phyloP scores from a whole-genome alignment of 23 red algal genomes.

The Gracilaria domingensis region DNA sequence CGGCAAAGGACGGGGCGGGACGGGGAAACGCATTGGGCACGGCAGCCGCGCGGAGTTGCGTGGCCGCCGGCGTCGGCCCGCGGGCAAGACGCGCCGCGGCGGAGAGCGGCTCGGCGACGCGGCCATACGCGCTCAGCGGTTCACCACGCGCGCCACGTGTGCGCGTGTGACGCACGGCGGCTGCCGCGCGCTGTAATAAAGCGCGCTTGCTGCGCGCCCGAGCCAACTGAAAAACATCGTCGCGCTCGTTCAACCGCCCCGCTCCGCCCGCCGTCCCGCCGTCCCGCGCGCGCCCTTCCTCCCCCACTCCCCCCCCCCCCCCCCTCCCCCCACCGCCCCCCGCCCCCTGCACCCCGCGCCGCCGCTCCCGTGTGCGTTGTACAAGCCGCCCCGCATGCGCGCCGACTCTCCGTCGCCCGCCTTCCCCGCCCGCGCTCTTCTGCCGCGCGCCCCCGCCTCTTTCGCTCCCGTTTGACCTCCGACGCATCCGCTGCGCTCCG shows the following conservation, averaged over 20 bases:
- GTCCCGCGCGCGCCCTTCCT: background rate
- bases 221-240: constrained; percentile 11
- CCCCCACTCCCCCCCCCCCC: background rate
- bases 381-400: background rate
- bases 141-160: constrained; percentile 15
- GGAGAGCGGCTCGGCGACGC: background rate
- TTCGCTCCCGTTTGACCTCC: background rate
- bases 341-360: background rate
- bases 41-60: background rate
- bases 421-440: background rate
- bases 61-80: too few relatives aligned
- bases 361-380: background rate
- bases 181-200: background rate
- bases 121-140: too few relatives aligned
- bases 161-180: background rate
- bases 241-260: constrained; percentile 8
- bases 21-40: too few relatives aligned
- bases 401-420: too few relatives aligned
- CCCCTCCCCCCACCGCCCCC: background rate
- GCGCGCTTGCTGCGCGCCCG: background rate
- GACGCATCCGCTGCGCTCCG: background rate
- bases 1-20: background rate
- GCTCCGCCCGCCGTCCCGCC: background rate
- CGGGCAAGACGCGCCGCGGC: too few relatives aligned
- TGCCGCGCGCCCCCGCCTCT: background rate